These are phyloP conservation scores for Chytriomyces sp. DNA, from an alignment of 192 early-diverging fungal species.

Conservation along the genomic window DNA sequence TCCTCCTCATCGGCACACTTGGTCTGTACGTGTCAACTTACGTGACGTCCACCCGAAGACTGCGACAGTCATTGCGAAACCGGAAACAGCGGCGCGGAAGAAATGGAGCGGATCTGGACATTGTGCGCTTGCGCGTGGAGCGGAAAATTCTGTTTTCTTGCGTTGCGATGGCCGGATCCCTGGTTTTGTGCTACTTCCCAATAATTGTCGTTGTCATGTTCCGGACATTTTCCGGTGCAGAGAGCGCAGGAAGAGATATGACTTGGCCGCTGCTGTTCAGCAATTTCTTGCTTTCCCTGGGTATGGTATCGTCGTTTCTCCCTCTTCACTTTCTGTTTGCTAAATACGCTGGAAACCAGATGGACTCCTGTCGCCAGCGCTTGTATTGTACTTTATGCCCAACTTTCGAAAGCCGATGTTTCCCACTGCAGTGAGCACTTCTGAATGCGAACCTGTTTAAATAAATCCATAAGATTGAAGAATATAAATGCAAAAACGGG, in stretches of 20 bases:
- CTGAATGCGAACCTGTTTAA: neutral
- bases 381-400: conserved; percentile 12
- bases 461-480: neutral
- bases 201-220: neutral
- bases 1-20: neutral
- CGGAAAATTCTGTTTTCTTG: conserved; percentile 1
- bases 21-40: neutral
- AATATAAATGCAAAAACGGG: neutral
- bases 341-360: neutral
- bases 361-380: neutral
- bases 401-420: neutral
- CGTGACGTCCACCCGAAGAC: too few relatives aligned
- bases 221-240: neutral
- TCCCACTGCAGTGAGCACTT: too few relatives aligned
- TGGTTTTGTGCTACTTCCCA: neutral
- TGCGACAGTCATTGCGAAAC: too few relatives aligned
- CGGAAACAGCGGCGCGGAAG: too few relatives aligned
- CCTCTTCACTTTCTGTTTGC: neutral
- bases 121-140: neutral
- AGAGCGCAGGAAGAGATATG: neutral
- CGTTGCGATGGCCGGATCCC: neutral
- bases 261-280: neutral
- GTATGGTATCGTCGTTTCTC: neutral
- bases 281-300: neutral
- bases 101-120: neutral